Percentiles rank a stretch among this genome's conserved stretches.
Conservation (phyloP, 1,284 basidiomycete species). For the Ustilago loliicola region DNA sequence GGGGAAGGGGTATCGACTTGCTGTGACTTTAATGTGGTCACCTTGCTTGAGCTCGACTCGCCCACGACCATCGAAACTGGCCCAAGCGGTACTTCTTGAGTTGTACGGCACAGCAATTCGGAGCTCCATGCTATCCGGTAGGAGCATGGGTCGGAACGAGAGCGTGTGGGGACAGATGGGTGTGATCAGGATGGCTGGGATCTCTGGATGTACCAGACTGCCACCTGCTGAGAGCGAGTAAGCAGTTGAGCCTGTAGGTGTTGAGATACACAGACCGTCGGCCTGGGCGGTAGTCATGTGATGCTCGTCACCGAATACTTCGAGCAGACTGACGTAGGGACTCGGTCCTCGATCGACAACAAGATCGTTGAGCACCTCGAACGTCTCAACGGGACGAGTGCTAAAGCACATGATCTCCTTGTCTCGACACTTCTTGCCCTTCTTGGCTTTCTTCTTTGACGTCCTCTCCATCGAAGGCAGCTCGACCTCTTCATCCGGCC, state of each 20-base stretch:
- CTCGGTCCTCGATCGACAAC: constrained; percentile 98
- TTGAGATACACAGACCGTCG: constrained; percentile 94
- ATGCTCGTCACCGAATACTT: constrained; percentile 97
- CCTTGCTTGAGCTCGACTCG: constrained; percentile 87
- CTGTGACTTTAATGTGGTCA: constrained; percentile 98
- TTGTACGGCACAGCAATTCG: constrained; percentile 98
- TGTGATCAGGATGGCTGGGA: constrained; percentile 94
- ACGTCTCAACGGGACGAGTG: constrained; percentile 93
- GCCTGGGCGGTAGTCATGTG: constrained; percentile 99
- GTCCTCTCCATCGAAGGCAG: constrained; percentile 28
- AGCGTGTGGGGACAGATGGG: constrained; percentile 99
- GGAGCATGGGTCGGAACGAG: constrained; percentile 94
- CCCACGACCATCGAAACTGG: constrained; percentile 96
- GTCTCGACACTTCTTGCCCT: constrained; percentile 76
- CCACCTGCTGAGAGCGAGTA: constrained; percentile 96
- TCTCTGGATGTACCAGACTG: constrained; percentile 96
- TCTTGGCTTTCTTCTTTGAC: constrained; percentile 76
- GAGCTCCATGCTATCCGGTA: constrained; percentile 98
- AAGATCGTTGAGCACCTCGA: constrained; percentile 97
- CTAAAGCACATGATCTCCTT: constrained; percentile 98
- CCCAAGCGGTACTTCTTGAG: constrained; percentile 98
- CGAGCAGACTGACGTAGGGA: constrained; percentile 94
- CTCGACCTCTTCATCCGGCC: constrained; percentile 33
- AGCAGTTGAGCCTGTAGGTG: constrained; percentile 96
- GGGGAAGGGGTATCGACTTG: constrained; percentile 97